A percentile compares a stretch with the other conserved stretches of the same genome.
phyloP scores from a whole-genome alignment of 2,329 filamentous ascomycete genomes.

The Scedosporium boydii region DNA sequence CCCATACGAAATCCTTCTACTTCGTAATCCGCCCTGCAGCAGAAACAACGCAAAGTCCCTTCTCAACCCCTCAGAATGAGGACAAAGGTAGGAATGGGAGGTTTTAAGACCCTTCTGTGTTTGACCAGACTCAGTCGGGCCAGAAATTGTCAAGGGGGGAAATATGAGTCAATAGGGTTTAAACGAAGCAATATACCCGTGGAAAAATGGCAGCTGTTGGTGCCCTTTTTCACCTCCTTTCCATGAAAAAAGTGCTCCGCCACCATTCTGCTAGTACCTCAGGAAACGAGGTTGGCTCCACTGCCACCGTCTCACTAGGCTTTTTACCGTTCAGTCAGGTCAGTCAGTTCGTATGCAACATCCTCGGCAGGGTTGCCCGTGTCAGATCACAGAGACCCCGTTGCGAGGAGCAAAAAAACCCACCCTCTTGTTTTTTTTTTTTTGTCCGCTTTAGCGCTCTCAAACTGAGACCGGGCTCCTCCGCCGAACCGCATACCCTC shows the following conservation, averaged over 20 bases:
- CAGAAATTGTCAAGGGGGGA: neutral
- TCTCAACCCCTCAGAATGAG: too few relatives aligned
- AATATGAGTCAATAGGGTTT: neutral
- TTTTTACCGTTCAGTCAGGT: too few relatives aligned
- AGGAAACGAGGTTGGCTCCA: neutral
- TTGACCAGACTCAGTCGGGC: too few relatives aligned
- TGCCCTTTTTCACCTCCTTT: neutral
- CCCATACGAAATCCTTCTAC: neutral
- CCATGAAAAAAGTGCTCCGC: neutral
- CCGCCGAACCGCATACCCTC: neutral
- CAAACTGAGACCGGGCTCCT: neutral
- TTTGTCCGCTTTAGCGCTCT: neutral
- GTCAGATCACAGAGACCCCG: too few relatives aligned
- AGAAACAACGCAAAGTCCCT: too few relatives aligned
- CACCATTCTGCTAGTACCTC: neutral
- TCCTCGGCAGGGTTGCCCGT: slow-evolving; percentile 1
- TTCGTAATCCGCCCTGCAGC: neutral
- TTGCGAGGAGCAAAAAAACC: too few relatives aligned
- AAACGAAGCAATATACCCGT: neutral
- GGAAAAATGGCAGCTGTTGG: neutral
- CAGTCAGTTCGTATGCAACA: neutral
- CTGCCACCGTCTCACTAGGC: neutral
- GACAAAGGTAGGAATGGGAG: too few relatives aligned
- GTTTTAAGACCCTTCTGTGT: too few relatives aligned
- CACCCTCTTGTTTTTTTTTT: neutral